Evolutionary conservation across 768 basidiomycete species (phyloP).

Genomic region (Amanita rubescens): DNA sequence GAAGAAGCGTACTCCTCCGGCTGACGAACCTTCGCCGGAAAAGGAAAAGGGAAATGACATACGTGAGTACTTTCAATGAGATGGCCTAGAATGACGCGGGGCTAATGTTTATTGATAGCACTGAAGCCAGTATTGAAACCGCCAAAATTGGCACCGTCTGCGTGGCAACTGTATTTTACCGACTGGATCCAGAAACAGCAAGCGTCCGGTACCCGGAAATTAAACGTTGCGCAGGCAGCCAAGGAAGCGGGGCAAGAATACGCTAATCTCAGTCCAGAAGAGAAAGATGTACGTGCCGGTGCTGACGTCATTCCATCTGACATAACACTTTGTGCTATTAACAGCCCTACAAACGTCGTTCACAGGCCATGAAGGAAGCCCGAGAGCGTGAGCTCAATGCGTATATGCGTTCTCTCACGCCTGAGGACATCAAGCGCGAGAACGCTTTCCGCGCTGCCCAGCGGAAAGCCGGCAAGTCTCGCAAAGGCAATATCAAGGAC

Average conservation of each 20-base stretch:
- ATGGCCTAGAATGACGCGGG: neutral
- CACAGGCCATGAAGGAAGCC: constrained; percentile 76
- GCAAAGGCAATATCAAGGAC: constrained; percentile 93
- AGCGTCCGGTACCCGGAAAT: constrained; percentile 70
- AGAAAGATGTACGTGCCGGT: constrained; percentile 65
- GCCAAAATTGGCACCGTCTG: constrained; percentile 87
- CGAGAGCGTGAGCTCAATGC: constrained; percentile 75
- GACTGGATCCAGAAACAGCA: constrained; percentile 90
- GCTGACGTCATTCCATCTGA: constrained; percentile 26
- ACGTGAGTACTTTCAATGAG: constrained; percentile 30
- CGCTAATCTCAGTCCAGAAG: constrained; percentile 63
- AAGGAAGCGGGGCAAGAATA: constrained; percentile 93
- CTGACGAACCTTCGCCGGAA: constrained; percentile 29
- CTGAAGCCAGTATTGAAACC: constrained; percentile 76
- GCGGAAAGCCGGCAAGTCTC: constrained; percentile 86
- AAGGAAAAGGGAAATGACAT: constrained; percentile 35
- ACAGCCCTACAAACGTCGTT: constrained; percentile 82
- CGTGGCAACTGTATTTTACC: constrained; percentile 96
- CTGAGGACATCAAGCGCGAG: constrained; percentile 92
- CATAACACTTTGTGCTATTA: constrained; percentile 14
- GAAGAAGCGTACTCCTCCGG: constrained; percentile 37
- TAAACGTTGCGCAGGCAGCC: constrained; percentile 92
- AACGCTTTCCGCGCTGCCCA: constrained; percentile 88
- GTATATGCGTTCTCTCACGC: constrained; percentile 85
- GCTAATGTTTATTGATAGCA: constrained; percentile 29